Evolutionary conservation across 192 early-diverging fungal species (phyloP), one percentile per base, ranked within the genome.

Genomic region (Entomortierella beljakovae): DNA sequence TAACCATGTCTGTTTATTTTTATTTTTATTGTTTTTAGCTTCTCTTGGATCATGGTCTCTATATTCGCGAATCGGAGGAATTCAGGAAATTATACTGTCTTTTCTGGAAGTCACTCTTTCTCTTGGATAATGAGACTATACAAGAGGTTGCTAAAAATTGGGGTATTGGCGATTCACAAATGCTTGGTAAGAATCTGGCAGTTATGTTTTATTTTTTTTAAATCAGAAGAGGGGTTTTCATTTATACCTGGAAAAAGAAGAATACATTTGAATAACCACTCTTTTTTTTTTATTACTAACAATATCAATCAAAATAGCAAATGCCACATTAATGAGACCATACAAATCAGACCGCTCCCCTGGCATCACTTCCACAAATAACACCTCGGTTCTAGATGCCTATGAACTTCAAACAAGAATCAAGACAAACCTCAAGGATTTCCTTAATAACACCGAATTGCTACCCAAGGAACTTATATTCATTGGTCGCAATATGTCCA

Each of bases 21-120:
- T 40, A 10, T 40, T 0, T 16, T 16, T 51, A n/a, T 22, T n/a
- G 2, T 32, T 34, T 20, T 6, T 74, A 94, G 25, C 92, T 96
- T 6, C 77, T 98, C 9, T 83, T 98, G 52, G 97, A 98, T 56
- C 97, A 98, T 80, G 97, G 97, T 6, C 88, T 98, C 20, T 98
- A 96, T 65, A 89, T 97, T 31, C 85, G 90, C 61, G 92, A 91
- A 70, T 89, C 87, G 22, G 81, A 79, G 22, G 59, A 64, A 33
- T 96, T 98, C 77, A 84, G 87, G 16, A 69, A 86, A 51, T 88
- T 96, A 66, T 97, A 97, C 60, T 92, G 94, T 25, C 72, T 87
- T 54, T 88, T 98, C 59, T 98, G 95, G 95, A 91, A 92, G 65
- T 85, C 92, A 0, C 83, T 97, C 0, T 93, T 95, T 81, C 58